Evolutionary conservation across 2,329 filamentous ascomycete species (phyloP).

Genomic region (Ophiocordyceps robertsii): DNA sequence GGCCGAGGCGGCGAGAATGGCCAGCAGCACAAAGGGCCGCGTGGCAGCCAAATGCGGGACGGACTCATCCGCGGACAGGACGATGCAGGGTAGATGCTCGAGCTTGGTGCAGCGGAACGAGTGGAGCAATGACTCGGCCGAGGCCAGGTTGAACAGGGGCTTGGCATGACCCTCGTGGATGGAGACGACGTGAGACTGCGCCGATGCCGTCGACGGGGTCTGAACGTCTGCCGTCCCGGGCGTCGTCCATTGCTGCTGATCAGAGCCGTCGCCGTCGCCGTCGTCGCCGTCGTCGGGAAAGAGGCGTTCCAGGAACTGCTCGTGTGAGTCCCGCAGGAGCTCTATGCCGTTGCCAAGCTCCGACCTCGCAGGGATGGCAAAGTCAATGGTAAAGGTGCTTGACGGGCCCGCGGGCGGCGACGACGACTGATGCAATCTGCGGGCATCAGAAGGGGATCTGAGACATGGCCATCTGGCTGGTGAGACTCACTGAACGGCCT

Average conservation of each 20-base stretch:
- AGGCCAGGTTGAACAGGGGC: constrained; percentile 41
- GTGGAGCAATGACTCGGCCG: constrained; percentile 30
- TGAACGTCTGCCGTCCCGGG: constrained; percentile 9
- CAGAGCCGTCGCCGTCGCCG: not conserved
- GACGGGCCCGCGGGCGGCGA: constrained; percentile 20
- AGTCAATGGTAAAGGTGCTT: constrained; percentile 40
- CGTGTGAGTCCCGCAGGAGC: constrained; percentile 28
- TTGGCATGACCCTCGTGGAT: constrained; percentile 28
- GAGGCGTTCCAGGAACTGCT: constrained; percentile 25
- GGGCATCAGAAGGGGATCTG: constrained; percentile 6
- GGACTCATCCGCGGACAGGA: constrained; percentile 23
- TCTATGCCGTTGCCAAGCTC: constrained; percentile 27
- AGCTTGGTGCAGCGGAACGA: constrained; percentile 29
- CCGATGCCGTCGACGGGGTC: constrained; percentile 14
- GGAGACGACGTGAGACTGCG: constrained; percentile 14
- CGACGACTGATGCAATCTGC: not conserved
- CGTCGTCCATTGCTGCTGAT: constrained; percentile 1
- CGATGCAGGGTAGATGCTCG: constrained; percentile 28
- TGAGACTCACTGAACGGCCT: constrained; percentile 9
- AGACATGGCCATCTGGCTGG: not conserved
- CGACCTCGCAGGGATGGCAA: constrained; percentile 26
- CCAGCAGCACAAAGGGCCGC: constrained; percentile 39
- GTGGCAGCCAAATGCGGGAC: constrained; percentile 29
- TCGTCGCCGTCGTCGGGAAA: constrained; percentile 14
- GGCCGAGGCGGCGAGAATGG: constrained; percentile 37